Base-by-base conservation (phyloP, 768 basidiomycete species). In the Jaapia argillacea region DNA sequence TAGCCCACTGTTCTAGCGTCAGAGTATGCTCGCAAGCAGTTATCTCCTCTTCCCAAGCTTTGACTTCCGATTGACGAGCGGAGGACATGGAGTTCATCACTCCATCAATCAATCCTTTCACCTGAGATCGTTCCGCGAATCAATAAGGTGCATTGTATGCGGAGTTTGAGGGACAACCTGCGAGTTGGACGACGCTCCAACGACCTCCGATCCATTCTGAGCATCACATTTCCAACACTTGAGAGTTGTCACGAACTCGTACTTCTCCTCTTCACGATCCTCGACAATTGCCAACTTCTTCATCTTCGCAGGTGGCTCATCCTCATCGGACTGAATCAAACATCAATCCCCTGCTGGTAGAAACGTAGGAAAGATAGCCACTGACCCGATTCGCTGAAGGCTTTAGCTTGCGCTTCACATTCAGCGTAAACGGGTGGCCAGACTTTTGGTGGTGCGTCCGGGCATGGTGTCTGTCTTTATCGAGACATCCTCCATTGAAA, bases 21-120 rank as follows among this genome's bases (percentile, higher is more conserved):
- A 75, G 59, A 5, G 79, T 72, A 50, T 99, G 96, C 55, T 89
- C 82, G 69, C 96, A 99, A 5, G 89, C 63, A 0, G 68, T 54
- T 33, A 96, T 82, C 51, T 97, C 94, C 60, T 97, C 93, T 58
- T 98, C 91, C 96, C 96, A 99, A 4, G 96, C 85, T 62, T 96
- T 85, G 39, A 99, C 85, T 55, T 97, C 92, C 0, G 85, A 89
- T 57, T 94, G 85, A 39, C 91, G 86, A 0, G 89, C 85, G 2
- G 90, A 93, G 0, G 91, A 90, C 52, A 89, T 67, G 2, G 91
- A 81, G 2, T 71, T 66, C 78, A 96, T 81, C 44, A 94, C 68
- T 0, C 74, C 78, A 18, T 81, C 72, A 3, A 77, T 66, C 6
- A 92, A 63, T 0, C 65, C 54, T 49, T 72, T 72, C 31, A 78